phyloP scores from a whole-genome alignment of 2,329 filamentous ascomycete species.

The Magnaporthales sp. region DNA sequence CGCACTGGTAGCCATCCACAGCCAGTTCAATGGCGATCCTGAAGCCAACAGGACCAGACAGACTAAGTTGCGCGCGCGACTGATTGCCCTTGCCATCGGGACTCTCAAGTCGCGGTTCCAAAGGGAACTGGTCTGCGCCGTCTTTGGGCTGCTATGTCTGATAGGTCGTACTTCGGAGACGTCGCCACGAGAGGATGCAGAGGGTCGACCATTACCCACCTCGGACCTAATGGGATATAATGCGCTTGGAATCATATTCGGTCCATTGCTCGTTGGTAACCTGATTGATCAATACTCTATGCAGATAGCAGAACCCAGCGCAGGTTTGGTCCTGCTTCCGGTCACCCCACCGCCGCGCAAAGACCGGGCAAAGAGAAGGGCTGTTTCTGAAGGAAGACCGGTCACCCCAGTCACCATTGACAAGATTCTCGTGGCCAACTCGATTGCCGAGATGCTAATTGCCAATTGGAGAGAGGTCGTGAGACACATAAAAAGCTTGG shows the following conservation, averaged over 20 bases:
- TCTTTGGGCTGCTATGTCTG: slow-evolving; percentile 56
- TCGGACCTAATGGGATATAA: slow-evolving; percentile 56
- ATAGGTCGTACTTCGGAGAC: slow-evolving; percentile 49
- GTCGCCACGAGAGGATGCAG: slow-evolving; percentile 40
- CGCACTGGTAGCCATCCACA: slow-evolving; percentile 51
- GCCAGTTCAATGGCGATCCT: slow-evolving; percentile 41
- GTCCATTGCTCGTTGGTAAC: slow-evolving; percentile 53
- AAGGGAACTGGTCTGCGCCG: slow-evolving; percentile 55
- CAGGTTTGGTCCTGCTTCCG: slow-evolving; percentile 33
- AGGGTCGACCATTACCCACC: slow-evolving; percentile 42
- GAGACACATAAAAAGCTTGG: slow-evolving; percentile 45
- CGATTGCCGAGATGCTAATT: slow-evolving; percentile 57
- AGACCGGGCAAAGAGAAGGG: background rate
- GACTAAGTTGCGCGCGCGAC: slow-evolving; percentile 48
- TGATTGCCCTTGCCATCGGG: slow-evolving; percentile 55
- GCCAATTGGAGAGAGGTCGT: slow-evolving; percentile 57
- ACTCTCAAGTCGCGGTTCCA: slow-evolving; percentile 51
- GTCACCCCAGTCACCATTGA: slow-evolving; percentile 30
- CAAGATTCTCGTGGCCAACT: slow-evolving; percentile 49
- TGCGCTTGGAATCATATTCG: slow-evolving; percentile 56
- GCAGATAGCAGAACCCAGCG: slow-evolving; percentile 30
- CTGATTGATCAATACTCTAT: slow-evolving; percentile 42
- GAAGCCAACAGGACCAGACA: slow-evolving; percentile 45
- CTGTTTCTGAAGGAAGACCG: slow-evolving; percentile 8
- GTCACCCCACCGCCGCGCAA: slow-evolving; percentile 26